Percentiles rank a stretch among this genome's conserved stretches.
phyloP scores from a whole-genome alignment of 805 yeast genomes.

The Kodamaea neixiangensis region DNA sequence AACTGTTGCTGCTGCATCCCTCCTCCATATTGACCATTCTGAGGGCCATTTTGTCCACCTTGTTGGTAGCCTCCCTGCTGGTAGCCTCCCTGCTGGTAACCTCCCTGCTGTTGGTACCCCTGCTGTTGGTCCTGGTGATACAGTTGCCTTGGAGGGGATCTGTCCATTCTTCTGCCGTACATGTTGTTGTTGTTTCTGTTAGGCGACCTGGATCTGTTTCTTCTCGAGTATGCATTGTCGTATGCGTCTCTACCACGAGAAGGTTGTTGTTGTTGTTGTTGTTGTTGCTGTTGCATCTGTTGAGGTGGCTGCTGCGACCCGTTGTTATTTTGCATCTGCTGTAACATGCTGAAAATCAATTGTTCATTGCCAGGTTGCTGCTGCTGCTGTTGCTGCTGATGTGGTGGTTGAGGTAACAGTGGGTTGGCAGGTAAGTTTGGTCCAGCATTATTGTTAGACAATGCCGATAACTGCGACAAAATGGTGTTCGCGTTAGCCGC shows the following conservation, averaged over 20 bases:
- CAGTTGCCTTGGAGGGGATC: slow-evolving; percentile 30
- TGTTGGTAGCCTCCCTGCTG: slow-evolving; percentile 10
- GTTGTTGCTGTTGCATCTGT: slow-evolving; percentile 2
- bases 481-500: slow-evolving; percentile 37
- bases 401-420: slow-evolving; percentile 15
- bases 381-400: slow-evolving; percentile 16
- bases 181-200: slow-evolving; percentile 25
- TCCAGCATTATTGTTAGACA: slow-evolving; percentile 25
- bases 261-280: slow-evolving; percentile 9
- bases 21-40: slow-evolving; percentile 2
- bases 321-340: slow-evolving; percentile 46
- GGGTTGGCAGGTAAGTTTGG: slow-evolving; percentile 7
- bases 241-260: slow-evolving; percentile 31
- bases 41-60: slow-evolving; percentile 7
- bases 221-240: slow-evolving; percentile 43
- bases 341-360: slow-evolving; percentile 51
- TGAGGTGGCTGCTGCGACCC: slow-evolving; percentile 1
- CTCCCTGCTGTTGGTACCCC: slow-evolving; percentile 11
- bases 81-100: slow-evolving; percentile 14
- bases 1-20: slow-evolving; percentile 1
- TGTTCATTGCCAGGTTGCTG: slow-evolving; percentile 26
- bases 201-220: slow-evolving; percentile 60
- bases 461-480: slow-evolving; percentile 45
- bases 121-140: no score
- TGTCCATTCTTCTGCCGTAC: slow-evolving; percentile 23